phyloP scores from a whole-genome alignment of 768 basidiomycete species.

The Xerocomus brunneocitrinus region DNA sequence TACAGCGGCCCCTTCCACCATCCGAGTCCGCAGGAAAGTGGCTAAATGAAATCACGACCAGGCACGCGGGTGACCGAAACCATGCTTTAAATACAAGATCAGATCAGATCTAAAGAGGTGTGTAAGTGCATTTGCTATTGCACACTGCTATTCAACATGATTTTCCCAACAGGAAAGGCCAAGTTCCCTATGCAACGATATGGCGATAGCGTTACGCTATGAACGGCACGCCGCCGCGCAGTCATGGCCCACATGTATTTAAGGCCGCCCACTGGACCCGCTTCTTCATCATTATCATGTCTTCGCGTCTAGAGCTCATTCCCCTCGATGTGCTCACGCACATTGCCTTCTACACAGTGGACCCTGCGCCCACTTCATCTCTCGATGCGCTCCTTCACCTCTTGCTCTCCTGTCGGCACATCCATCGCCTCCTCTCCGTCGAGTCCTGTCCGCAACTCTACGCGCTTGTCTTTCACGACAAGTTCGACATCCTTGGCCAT shows the following conservation, averaged over 20 bases:
- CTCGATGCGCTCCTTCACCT: slow-evolving; percentile 42
- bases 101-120: slow-evolving; percentile 32
- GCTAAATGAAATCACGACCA: slow-evolving; percentile 35
- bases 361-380: slow-evolving; percentile 35
- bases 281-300: slow-evolving; percentile 33
- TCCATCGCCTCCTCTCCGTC: slow-evolving; percentile 42
- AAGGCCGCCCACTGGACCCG: slow-evolving; percentile 12
- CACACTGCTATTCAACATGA: slow-evolving; percentile 25
- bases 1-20: slow-evolving; percentile 15
- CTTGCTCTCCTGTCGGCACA: slow-evolving; percentile 40
- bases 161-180: slow-evolving; percentile 35
- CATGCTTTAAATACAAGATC: slow-evolving; percentile 29
- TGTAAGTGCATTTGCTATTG: slow-evolving; percentile 29
- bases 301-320: slow-evolving; percentile 43
- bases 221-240: slow-evolving; percentile 30
- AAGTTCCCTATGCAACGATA: slow-evolving; percentile 29
- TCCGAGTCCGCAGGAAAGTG: slow-evolving; percentile 27
- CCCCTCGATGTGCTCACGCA: slow-evolving; percentile 56
- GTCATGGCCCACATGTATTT: slow-evolving; percentile 22
- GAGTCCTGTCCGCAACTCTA: slow-evolving; percentile 49
- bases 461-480: slow-evolving; percentile 47
- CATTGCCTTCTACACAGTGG: slow-evolving; percentile 46
- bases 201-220: slow-evolving; percentile 34
- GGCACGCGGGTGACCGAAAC: slow-evolving; percentile 27
- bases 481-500: slow-evolving; percentile 41